Evolutionary conservation across 768 basidiomycete genomes (phyloP).

Genomic region (Tubosaeta sp.): DNA sequence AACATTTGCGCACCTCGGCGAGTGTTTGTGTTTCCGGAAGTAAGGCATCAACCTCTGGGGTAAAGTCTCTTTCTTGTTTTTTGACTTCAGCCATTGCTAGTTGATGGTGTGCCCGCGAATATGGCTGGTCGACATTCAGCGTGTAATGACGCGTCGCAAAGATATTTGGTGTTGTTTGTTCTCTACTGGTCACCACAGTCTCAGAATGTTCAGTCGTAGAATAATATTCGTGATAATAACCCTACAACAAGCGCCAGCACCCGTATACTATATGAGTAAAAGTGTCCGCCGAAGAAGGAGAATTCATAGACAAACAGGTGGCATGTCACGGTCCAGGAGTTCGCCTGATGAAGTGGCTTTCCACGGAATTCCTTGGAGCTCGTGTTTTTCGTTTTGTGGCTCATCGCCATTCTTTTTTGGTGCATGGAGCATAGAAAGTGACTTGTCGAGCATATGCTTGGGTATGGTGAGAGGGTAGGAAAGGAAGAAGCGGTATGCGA

Average conservation of each 20-base stretch:
- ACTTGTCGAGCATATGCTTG: conserved; percentile 36
- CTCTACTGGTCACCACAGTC: conserved; percentile 6
- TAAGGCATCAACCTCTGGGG: conserved; percentile 73
- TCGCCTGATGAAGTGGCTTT: conserved; percentile 27
- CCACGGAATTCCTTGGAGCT: conserved; percentile 23
- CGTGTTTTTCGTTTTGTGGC: conserved; percentile 26
- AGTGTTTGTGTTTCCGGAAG: conserved; percentile 64
- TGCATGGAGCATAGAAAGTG: conserved; percentile 32
- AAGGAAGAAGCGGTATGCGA: conserved; percentile 46
- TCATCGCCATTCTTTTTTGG: conserved; percentile 28
- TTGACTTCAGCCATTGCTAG: conserved; percentile 73
- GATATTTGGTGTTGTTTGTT: conserved; percentile 42
- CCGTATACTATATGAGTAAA: conserved; percentile 43
- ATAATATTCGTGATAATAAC: conserved; percentile 37
- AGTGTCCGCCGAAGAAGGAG: conserved; percentile 30
- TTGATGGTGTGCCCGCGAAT: conserved; percentile 36
- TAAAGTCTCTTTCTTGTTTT: conserved; percentile 85
- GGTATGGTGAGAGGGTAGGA: conserved; percentile 49
- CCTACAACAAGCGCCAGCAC: conserved; percentile 47
- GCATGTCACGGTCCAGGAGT: conserved; percentile 30
- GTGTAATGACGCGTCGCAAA: conserved; percentile 60
- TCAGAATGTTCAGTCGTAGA: conserved; percentile 30
- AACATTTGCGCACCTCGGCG: conserved; percentile 57
- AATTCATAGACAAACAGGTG: conserved; percentile 51
- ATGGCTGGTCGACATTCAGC: conserved; percentile 31